phyloP scores from a whole-genome alignment of 805 yeast genomes.

The Teunomyces tritomae region DNA sequence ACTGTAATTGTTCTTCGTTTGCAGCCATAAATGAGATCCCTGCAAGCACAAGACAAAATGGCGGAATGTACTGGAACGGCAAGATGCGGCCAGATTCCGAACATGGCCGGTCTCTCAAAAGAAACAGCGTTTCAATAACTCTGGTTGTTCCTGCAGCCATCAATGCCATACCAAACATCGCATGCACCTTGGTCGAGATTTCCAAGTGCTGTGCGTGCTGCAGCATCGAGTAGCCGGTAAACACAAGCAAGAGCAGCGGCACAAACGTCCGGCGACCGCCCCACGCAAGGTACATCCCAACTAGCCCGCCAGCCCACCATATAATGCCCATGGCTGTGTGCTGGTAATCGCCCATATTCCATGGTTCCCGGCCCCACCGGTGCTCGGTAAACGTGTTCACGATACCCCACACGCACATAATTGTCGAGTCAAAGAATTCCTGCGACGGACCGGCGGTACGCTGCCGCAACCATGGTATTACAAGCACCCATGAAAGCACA shows the following conservation, averaged over 20 bases:
- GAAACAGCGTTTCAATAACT: constrained; percentile 73
- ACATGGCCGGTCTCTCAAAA: constrained; percentile 60
- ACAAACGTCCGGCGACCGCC: constrained; percentile 61
- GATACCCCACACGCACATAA: constrained; percentile 88
- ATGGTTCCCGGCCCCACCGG: constrained; percentile 84
- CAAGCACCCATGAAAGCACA: constrained; percentile 60
- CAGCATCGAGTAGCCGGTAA: constrained; percentile 94
- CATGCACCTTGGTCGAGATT: constrained; percentile 85
- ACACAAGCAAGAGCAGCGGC: constrained; percentile 78
- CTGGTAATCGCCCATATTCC: constrained; percentile 93
- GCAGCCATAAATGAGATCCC: constrained; percentile 92
- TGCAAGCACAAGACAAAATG: constrained; percentile 71
- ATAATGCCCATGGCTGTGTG: constrained; percentile 95
- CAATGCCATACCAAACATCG: constrained; percentile 77
- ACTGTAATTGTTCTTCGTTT: constrained; percentile 77
- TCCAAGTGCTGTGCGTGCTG: constrained; percentile 75
- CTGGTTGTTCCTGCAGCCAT: constrained; percentile 77
- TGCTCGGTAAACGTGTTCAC: constrained; percentile 96
- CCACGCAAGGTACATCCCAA: constrained; percentile 76
- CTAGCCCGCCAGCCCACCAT: constrained; percentile 93
- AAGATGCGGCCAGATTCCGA: constrained; percentile 43
- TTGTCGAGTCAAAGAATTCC: constrained; percentile 77
- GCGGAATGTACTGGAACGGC: constrained; percentile 84
- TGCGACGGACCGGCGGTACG: constrained; percentile 47
- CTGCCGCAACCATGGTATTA: constrained; percentile 71